Base-by-base conservation (phyloP, 2,329 filamentous ascomycete genomes). In the Aspergillus persii region DNA sequence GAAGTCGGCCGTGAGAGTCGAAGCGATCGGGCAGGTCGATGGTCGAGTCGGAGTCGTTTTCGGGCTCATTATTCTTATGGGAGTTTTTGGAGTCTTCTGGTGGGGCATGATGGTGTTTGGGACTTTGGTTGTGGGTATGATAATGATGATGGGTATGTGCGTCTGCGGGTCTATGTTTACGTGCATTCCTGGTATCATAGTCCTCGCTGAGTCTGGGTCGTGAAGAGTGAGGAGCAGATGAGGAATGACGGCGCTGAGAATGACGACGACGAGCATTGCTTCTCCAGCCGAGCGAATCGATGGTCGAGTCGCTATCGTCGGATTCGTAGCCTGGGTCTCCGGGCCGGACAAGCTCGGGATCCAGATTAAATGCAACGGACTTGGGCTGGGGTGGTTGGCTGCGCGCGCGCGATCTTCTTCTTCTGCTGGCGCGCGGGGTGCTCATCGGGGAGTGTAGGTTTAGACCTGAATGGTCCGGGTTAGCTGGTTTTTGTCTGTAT, bases 11-110 rank as follows among this genome's bases (percentile, higher is more conserved):
- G 9, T 77, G 66, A 11, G 71, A 68, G 60, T 80, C 78, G 60
- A 80, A 80, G 6, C 78, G 73, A 31, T 75, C 69, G 5, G 78
- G 78, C 2, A 80, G 62, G 11, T 80, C 77, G 31, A 79, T 68
- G 1, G 78, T 80, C 15, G 74, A 73, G 54, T 80, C 78, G 2
- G 77, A 80, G 44, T 76, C 74, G 4, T 68, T 63, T 54, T 68
- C 68, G 5, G 60, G 52, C 2, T 44, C 29, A 36, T 64, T 61
- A 8, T 29, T n/a, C 15, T 50, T 58, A 46, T 48, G 46, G 18
- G 26, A 18, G 15, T 18, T 50, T 47, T 41, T 54, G 41, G 29
- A 27, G 36, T 56, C 33, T 23, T 49, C 23, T 27, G 18, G 15
- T 18, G n/a, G 23, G 3, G 4, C 12, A 49, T 53, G 33, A 33